A percentile compares a stretch with the other conserved stretches of the same genome.
These are phyloP conservation scores for Aspergillus coremiiformis DNA, from an alignment of 495 filamentous ascomycete genomes.

Conservation along the genomic window DNA sequence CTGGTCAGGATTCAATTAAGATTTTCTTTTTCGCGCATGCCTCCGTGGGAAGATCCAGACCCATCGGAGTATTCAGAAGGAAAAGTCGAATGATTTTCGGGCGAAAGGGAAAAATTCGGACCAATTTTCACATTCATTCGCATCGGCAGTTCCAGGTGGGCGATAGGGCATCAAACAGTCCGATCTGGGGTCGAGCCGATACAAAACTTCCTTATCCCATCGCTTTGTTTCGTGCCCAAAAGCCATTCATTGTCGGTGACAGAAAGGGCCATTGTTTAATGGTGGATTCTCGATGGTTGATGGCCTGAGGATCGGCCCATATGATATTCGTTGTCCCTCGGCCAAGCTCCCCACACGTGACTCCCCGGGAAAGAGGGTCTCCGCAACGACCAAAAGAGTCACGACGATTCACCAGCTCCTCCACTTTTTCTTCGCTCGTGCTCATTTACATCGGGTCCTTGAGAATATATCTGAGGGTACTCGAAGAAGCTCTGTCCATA, in stretches of 20 bases:
- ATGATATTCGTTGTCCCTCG: constrained; percentile 11
- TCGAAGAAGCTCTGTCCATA: background rate
- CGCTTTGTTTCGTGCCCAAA: background rate
- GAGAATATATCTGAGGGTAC: background rate
- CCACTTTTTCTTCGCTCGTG: constrained; percentile 4
- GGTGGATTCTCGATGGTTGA: background rate
- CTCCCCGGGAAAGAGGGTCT: constrained; percentile 16
- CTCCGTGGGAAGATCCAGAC: background rate
- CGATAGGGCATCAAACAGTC: background rate
- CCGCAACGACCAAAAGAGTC: constrained; percentile 12
- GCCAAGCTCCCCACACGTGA: constrained; percentile 27
- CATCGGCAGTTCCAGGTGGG: constrained; percentile 10
- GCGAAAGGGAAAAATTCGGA: constrained; percentile 20
- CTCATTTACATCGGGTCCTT: background rate
- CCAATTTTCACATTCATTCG: constrained; percentile 11
- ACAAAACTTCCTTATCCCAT: background rate
- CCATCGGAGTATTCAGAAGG: background rate
- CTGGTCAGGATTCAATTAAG: background rate
- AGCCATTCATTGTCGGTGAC: background rate
- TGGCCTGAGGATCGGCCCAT: background rate
- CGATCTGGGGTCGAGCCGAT: background rate
- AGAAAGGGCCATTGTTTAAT: background rate
- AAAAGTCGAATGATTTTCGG: constrained; percentile 18
- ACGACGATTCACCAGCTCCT: constrained; percentile 7
- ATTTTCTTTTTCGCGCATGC: background rate